Conservation (phyloP, 306 rosid species). For the Heteromeles arbutifolia region DNA sequence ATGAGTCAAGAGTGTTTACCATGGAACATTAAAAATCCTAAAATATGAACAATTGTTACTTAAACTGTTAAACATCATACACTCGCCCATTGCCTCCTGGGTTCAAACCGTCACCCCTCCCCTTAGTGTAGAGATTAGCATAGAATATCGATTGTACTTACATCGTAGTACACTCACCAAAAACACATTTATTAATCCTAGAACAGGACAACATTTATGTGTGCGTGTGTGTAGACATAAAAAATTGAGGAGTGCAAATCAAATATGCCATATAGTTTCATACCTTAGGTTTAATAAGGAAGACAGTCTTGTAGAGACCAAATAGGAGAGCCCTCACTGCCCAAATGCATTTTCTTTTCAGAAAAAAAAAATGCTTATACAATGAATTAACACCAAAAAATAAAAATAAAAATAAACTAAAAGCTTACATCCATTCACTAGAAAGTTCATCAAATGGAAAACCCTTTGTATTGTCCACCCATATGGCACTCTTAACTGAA, state of each 20-base stretch:
- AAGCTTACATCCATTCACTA: conserved; percentile 61
- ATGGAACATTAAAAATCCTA: neutral
- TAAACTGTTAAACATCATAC: neutral
- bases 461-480: conserved; percentile 83
- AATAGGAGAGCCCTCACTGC: conserved; percentile 66
- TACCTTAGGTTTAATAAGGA: conserved; percentile 53
- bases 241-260: neutral
- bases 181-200: neutral
- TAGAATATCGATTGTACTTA: neutral
- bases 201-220: neutral
- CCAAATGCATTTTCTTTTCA: conserved; percentile 17
- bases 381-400: neutral
- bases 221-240: neutral
- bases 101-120: neutral
- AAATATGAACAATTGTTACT: neutral
- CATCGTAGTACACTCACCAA: neutral
- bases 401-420: neutral
- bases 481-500: conserved; percentile 64
- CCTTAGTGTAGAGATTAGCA: neutral
- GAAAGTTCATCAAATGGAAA: conserved; percentile 76
- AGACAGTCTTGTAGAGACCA: conserved; percentile 49
- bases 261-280: neutral
- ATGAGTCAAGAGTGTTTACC: neutral
- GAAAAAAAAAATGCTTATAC: neutral
- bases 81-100: neutral